Percentiles rank a stretch among this genome's conserved stretches.
These are phyloP conservation scores for Colletotrichum theobromicola DNA, from an alignment of 2,329 filamentous ascomycete genomes.

Conservation along the genomic window DNA sequence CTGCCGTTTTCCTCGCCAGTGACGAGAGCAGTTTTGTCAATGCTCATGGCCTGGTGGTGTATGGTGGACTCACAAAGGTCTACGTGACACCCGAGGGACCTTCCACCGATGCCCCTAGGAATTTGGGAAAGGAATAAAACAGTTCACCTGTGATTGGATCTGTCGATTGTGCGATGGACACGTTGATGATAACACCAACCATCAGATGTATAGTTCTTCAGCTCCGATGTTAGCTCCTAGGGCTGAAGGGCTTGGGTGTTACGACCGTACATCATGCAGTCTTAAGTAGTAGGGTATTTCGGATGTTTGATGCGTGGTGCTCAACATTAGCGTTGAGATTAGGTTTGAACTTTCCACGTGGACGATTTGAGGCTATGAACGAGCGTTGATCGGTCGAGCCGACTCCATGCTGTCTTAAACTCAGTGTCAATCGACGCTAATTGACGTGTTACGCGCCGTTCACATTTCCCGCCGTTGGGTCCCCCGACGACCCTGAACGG, in stretches of 20 bases:
- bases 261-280: neutral
- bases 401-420: neutral
- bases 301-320: neutral
- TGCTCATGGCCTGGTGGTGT: conserved; percentile 90
- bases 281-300: neutral
- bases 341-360: neutral
- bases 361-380: neutral
- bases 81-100: conserved; percentile 76
- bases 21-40: conserved; percentile 92
- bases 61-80: conserved; percentile 93
- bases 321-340: neutral
- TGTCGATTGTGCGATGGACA: neutral
- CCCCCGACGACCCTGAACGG: neutral
- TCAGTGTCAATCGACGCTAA: neutral
- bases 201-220: neutral
- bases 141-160: rapidly evolving
- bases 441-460: neutral
- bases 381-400: neutral
- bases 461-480: neutral
- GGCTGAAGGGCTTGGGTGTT: neutral
- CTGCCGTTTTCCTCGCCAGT: conserved; percentile 84
- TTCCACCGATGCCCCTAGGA: conserved; percentile 28
- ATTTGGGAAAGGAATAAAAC: neutral
- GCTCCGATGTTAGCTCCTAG: neutral
- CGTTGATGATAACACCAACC: neutral